Evolutionary conservation across 768 basidiomycete genomes (phyloP).

Genomic region (Guyanaporus albipodus): DNA sequence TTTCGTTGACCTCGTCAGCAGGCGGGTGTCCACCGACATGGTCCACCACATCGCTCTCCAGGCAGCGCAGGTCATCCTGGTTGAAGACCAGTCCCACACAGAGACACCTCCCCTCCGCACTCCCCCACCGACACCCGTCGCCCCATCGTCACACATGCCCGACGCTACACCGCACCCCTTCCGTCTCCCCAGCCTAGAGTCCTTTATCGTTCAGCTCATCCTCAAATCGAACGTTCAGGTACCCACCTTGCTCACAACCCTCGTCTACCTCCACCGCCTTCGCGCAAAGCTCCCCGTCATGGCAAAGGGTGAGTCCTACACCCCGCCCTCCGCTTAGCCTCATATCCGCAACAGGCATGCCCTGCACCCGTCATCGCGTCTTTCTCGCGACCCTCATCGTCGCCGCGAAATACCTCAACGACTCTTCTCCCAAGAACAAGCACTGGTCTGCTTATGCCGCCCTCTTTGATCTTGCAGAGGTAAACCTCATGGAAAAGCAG

Average conservation of each 20-base stretch:
- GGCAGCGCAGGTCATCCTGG: slow-evolving; percentile 69
- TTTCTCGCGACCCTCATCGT: slow-evolving; percentile 96
- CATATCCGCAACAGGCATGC: slow-evolving; percentile 49
- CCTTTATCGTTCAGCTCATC: slow-evolving; percentile 82
- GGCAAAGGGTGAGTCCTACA: slow-evolving; percentile 66
- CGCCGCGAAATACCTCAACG: slow-evolving; percentile 95
- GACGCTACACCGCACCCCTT: slow-evolving; percentile 21
- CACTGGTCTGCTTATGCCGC: slow-evolving; percentile 84
- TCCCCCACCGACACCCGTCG: slow-evolving; percentile 65
- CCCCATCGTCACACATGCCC: slow-evolving; percentile 33
- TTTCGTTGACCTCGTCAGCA: slow-evolving; percentile 74
- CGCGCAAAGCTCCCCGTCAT: slow-evolving; percentile 73
- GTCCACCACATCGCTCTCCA: slow-evolving; percentile 79
- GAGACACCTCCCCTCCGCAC: slow-evolving; percentile 46
- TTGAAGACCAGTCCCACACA: slow-evolving; percentile 46
- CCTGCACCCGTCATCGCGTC: slow-evolving; percentile 91
- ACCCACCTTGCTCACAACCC: slow-evolving; percentile 82
- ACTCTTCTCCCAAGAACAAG: slow-evolving; percentile 91
- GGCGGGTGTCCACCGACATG: slow-evolving; percentile 80
- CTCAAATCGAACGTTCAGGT: slow-evolving; percentile 84
- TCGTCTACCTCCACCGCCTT: slow-evolving; percentile 89
- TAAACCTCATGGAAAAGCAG: slow-evolving; percentile 98
- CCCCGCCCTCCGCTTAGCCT: slow-evolving; percentile 5
- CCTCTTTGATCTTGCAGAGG: slow-evolving; percentile 71
- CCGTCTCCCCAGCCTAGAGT: slow-evolving; percentile 64